Base-by-base conservation (phyloP, 805 yeast species). In the Debaryomyces castellii region DNA sequence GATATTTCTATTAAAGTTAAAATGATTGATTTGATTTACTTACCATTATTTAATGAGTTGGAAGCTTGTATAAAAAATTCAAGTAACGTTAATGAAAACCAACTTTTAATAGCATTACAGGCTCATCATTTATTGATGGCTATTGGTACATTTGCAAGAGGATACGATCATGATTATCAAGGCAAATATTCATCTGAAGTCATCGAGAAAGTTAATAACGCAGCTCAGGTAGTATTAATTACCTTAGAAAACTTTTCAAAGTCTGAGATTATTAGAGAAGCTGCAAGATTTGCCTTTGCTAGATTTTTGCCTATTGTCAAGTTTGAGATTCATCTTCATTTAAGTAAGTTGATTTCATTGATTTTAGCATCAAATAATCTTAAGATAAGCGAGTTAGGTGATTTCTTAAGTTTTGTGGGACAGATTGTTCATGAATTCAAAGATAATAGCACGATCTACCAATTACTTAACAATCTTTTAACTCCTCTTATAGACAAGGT, bases 71-170 rank as follows among this genome's bases (percentile, higher is more conserved):
- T 89, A 28, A 42, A 52, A 16, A 47, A 59, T 22, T 27, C 30
- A n/a, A 58, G 54, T 6, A 61, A 57, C 45, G 69, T 77, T 16
- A 62, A 71, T 4, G 38, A 35, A 20, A 71, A 66, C 44, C 63
- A 63, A 41, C 65, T 69, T 14, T 71, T 74, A 35, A 57, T 77
- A 27, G 75, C 85, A 1, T 65, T 88, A 38, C 94, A 89, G 60
- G 85, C 89, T 2, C 96, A 94, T 63, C 97, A 92, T 61, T 77
- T 84, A 27, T 67, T 94, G 40, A 81, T 89, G 82, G 91, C 97
- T 0, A 80, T 92, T 38, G 97, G 97, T 38, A 89, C 97, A 0
- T 77, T 91, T 57, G 85, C 90, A 3, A 81, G 94, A 60, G 98
- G 98, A 4, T 82, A 87, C 56, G 94, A 85, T 46, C 77, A 76